These are phyloP conservation scores for Agrostemma githago DNA, from an alignment of 148 eudicot species.

Conservation along the genomic window DNA sequence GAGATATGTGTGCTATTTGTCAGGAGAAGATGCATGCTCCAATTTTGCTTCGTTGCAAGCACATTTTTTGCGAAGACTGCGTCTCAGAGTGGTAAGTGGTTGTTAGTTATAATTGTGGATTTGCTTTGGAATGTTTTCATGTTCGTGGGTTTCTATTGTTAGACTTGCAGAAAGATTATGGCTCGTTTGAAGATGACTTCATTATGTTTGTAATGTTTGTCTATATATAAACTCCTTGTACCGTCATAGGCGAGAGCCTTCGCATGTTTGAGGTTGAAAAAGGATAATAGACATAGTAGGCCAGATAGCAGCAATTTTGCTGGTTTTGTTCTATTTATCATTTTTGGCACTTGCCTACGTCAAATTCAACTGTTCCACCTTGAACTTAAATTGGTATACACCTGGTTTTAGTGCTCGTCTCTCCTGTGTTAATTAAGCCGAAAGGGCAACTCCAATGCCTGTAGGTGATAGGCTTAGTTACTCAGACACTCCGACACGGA, in stretches of 20 bases:
- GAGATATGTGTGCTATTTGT: conserved; percentile 93
- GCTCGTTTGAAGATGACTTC: background rate
- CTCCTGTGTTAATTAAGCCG: too few species aligned
- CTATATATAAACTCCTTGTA: background rate
- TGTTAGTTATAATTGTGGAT: background rate
- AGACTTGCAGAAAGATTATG: background rate
- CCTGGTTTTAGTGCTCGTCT: background rate
- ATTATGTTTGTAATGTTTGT: background rate
- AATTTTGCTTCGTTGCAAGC: conserved; percentile 78
- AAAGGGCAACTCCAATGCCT: too few species aligned
- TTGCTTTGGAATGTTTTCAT: background rate
- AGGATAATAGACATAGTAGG: background rate
- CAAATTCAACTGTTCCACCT: background rate
- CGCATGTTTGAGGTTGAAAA: background rate
- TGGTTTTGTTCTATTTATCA: background rate
- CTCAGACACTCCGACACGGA: too few species aligned
- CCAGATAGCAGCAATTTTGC: background rate
- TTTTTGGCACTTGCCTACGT: background rate
- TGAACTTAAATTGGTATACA: background rate
- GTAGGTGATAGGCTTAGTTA: too few species aligned
- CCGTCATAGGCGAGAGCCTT: background rate
- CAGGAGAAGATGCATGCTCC: conserved; percentile 98
- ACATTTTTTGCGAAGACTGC: conserved; percentile 89
- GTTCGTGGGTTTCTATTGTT: background rate
- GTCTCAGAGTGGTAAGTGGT: conserved; percentile 82